Evolutionary conservation across 2,329 filamentous ascomycete species (phyloP), one percentile per base, ranked within the genome.

Genomic region (Colletotrichum sidae): DNA sequence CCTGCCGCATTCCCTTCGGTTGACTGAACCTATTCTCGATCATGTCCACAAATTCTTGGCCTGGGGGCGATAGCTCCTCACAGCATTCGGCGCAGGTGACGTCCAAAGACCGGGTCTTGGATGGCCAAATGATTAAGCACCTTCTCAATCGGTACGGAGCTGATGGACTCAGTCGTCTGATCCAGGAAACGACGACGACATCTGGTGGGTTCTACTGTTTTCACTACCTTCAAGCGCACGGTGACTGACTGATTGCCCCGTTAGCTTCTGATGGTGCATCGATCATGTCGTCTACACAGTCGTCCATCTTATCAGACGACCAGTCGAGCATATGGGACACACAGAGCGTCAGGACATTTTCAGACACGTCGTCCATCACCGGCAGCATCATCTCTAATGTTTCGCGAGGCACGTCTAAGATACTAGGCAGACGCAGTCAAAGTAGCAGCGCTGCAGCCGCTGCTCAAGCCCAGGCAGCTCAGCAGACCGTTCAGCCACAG

Each of bases 351-450:
- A 72, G 75, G 39, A 75, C 78, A 34, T 75, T 76, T 35, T 80
- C 78, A 56, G 79, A 81, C 67, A 74, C 78, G 44, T 77, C 77
- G 11, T 79, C 77, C 25, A 75, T 76, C 15, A 75, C 77, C 13
- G 75, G 77, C 47, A 80, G 77, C 65, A 77, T 81, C 65, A 74
- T 79, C 38, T 80, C 78, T 44, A 79, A 77, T 64, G 74, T 80
- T n/a, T 78, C 77, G 11, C 73, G 75, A 13, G 72, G 76, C 55
- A 76, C 76, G 10, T 75, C 77, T 39, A 78, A 77, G 67, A 63
- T 77, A 8, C 70, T 78, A 42, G 70, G 74, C 25, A 72, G 77
- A 52, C 65, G 65, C n/a, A 66, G 57, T 34, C 53, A 60, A 17
- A 69, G 65, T 47, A 68, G 55, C 35, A 68, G 58, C 42, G 62